Evolutionary conservation across 2,329 filamentous ascomycete species (phyloP).

Genomic region (Fusarium nelsonii): DNA sequence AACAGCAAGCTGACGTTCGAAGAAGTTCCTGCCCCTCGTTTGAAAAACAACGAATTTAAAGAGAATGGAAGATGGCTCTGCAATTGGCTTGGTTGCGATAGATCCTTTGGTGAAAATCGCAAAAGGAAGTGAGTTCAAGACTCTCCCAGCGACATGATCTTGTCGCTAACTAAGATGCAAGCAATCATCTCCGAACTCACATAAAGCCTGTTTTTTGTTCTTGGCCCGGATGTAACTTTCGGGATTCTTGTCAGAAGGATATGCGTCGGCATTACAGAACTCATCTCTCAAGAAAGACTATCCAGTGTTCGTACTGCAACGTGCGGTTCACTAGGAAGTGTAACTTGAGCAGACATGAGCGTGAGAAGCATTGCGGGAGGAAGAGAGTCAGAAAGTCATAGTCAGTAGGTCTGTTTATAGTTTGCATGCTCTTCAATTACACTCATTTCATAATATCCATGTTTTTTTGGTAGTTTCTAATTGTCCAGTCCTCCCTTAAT

Average conservation of each 20-base stretch:
- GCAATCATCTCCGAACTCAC: constrained; percentile 42
- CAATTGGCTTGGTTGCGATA: constrained; percentile 14
- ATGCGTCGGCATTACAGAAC: constrained; percentile 30
- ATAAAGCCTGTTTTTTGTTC: constrained; percentile 37
- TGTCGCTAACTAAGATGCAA: constrained; percentile 7
- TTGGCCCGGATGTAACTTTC: constrained; percentile 10
- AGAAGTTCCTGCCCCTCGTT: constrained; percentile 21
- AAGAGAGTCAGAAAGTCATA: constrained; percentile 14
- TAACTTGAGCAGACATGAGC: constrained; percentile 28
- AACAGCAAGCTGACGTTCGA: constrained; percentile 11
- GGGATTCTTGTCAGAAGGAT: constrained; percentile 26
- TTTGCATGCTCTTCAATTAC: neutral
- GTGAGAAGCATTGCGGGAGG: constrained; percentile 20
- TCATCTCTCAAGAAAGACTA: constrained; percentile 19
- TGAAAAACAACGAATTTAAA: constrained; percentile 33
- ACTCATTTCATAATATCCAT: neutral
- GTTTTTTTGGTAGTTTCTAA: neutral
- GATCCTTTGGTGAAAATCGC: constrained; percentile 15
- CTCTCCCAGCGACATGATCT: too few species aligned
- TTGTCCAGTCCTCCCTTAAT: too few species aligned
- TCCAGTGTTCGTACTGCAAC: constrained; percentile 12
- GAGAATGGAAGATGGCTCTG: constrained; percentile 33
- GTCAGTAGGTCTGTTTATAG: neutral
- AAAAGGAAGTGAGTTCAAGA: constrained; percentile 27
- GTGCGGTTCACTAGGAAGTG: constrained; percentile 13